Conservation (phyloP, 1,284 basidiomycete genomes). For the Cystobasidium pallidum region DNA sequence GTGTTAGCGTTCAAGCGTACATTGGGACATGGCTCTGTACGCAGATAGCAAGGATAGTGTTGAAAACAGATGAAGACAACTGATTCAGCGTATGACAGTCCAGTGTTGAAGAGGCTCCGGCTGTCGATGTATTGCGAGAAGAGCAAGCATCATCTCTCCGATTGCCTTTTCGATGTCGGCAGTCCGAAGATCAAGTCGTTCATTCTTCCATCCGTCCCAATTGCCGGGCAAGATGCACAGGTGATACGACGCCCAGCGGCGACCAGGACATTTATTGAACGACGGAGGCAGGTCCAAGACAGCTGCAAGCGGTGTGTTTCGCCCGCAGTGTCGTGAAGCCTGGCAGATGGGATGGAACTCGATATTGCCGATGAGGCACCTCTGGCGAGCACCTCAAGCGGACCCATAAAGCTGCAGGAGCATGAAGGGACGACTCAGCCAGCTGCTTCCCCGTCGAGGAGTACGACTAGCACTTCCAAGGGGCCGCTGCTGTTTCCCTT, state of each 20-base stretch:
- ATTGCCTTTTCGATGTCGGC: slow-evolving; percentile 7
- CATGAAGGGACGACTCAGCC: neutral
- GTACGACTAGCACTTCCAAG: neutral
- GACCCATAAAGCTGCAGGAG: slow-evolving; percentile 8
- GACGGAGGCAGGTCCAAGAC: neutral
- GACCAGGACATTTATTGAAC: neutral
- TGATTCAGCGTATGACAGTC: no score
- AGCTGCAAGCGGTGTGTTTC: neutral
- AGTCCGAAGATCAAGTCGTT: neutral
- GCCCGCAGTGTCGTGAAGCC: neutral
- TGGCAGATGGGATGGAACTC: slow-evolving; percentile 32
- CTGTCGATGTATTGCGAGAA: neutral
- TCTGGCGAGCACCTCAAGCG: slow-evolving; percentile 20
- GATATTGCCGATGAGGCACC: slow-evolving; percentile 20
- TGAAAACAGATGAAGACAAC: neutral
- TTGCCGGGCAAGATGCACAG: slow-evolving; percentile 2
- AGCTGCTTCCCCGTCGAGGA: neutral
- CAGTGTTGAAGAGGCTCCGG: neutral
- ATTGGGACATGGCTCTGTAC: neutral
- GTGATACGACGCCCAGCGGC: neutral
- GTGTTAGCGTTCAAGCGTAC: neutral
- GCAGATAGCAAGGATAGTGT: neutral
- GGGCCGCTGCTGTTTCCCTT: slow-evolving; percentile 23
- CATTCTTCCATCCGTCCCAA: slow-evolving; percentile 12
- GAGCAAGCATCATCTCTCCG: neutral